Percentiles rank a stretch among this genome's conserved stretches.
phyloP scores from a whole-genome alignment of 257 asterid genomes.

The Capsicum baccatum region DNA sequence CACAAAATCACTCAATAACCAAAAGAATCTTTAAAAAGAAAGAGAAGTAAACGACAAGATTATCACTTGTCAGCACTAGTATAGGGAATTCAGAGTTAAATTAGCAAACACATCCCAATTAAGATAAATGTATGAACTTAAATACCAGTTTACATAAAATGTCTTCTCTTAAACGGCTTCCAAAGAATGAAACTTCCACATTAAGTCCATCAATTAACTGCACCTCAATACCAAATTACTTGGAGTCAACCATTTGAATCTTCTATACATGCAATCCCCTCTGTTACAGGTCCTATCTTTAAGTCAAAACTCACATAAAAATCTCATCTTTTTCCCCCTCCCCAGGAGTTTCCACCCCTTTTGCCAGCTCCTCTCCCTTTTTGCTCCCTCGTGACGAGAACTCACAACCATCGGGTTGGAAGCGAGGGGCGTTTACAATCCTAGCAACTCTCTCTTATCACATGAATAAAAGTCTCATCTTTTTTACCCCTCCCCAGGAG shows the following conservation, averaged over 20 bases:
- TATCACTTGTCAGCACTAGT: not conserved
- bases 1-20: not conserved
- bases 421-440: no score
- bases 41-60: not conserved
- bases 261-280: no score
- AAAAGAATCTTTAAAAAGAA: not conserved
- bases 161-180: not conserved
- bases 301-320: no score
- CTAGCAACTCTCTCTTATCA: not conserved
- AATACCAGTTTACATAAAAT: not conserved
- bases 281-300: no score
- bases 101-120: not conserved
- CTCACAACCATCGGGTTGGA: no score
- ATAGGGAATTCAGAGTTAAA: not conserved
- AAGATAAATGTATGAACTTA: not conserved
- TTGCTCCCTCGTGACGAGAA: no score
- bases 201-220: slow-evolving; percentile 5
- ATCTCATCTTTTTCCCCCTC: no score
- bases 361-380: no score
- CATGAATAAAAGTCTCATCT: slow-evolving; percentile 31
- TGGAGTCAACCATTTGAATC: no score
- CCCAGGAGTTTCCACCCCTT: no score
- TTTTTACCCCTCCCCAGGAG: not conserved
- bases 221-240: no score
- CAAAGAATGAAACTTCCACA: not conserved